Conservation (phyloP, 352 stramenopile genomes). For the Pilasporangium apinafurcum region DNA sequence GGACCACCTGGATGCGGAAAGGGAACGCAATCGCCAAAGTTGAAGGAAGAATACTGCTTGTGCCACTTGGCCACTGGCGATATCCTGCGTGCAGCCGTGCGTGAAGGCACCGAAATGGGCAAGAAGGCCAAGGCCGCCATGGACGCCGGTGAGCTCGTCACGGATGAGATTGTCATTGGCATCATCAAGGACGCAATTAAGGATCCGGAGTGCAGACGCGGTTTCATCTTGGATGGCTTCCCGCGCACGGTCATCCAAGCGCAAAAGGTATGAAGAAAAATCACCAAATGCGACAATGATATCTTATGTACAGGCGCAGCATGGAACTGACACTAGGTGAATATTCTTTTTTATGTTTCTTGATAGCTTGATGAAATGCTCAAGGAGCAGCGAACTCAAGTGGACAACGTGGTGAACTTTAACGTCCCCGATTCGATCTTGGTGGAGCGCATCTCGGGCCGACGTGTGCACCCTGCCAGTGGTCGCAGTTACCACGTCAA, state of each 20-base stretch:
- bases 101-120: constrained; percentile 95
- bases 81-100: constrained; percentile 97
- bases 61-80: constrained; percentile 99
- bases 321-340: not conserved
- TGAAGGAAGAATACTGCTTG: constrained; percentile 98
- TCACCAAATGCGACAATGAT: no score
- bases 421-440: constrained; percentile 94
- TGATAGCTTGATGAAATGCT: constrained; percentile 95
- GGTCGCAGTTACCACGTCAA: constrained; percentile 97
- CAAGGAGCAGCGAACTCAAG: constrained; percentile 74
- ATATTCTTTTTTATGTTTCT: not conserved
- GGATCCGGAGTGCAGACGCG: constrained; percentile 94
- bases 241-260: constrained; percentile 97
- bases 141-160: constrained; percentile 92
- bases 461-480: constrained; percentile 93
- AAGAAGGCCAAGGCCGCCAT: constrained; percentile 98
- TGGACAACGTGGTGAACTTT: constrained; percentile 94
- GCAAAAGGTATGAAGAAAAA: constrained; percentile 85
- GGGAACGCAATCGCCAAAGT: constrained; percentile 97
- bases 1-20: constrained; percentile 95
- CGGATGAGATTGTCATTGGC: constrained; percentile 99
- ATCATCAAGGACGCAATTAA: constrained; percentile 99
- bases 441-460: constrained; percentile 95
- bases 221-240: constrained; percentile 99
- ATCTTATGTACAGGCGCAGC: no score